A percentile compares a stretch with the other conserved stretches of the same genome.
Conservation (phyloP, 2,329 filamentous ascomycete genomes). For the Cladosporium sphaerospermum region DNA sequence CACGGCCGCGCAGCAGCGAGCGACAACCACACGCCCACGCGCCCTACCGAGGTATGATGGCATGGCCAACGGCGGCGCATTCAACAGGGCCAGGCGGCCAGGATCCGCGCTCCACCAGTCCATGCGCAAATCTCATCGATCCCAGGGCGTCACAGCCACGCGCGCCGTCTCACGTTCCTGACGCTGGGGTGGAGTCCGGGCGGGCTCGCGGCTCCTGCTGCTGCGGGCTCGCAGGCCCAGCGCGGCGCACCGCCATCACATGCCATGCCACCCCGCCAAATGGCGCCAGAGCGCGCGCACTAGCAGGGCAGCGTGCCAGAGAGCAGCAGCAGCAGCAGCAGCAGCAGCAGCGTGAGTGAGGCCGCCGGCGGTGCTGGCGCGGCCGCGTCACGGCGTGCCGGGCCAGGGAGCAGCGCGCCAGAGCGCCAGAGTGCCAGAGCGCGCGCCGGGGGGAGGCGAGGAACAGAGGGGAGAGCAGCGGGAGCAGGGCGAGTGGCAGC, state of each 20-base stretch:
- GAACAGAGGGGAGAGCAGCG: too few species aligned
- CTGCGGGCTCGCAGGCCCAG: not conserved
- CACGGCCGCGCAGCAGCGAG: too few species aligned
- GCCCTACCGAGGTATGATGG: not conserved
- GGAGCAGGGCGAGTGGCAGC: not conserved
- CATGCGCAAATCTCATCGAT: slow-evolving; percentile 7
- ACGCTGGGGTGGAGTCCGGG: slow-evolving; percentile 7
- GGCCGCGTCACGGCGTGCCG: too few species aligned
- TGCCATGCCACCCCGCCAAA: not conserved
- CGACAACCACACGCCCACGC: too few species aligned
- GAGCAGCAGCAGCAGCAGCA: not conserved
- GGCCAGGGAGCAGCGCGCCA: too few species aligned
- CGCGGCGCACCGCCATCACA: not conserved
- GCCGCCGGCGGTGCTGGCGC: too few species aligned
- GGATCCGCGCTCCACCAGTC: not conserved
- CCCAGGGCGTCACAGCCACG: slow-evolving; percentile 3
- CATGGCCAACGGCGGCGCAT: not conserved
- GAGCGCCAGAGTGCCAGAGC: too few species aligned
- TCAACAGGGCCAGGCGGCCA: not conserved
- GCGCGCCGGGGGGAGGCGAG: too few species aligned
- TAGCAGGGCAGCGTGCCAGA: not conserved
- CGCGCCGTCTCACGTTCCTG: slow-evolving; percentile 8
- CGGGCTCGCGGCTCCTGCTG: slow-evolving; percentile 8
- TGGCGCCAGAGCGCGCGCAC: not conserved
- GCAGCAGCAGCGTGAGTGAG: too few species aligned